These are phyloP conservation scores for Nannochloropsis salina DNA, from an alignment of 108 stramenopile genomes.

Conservation along the genomic window DNA sequence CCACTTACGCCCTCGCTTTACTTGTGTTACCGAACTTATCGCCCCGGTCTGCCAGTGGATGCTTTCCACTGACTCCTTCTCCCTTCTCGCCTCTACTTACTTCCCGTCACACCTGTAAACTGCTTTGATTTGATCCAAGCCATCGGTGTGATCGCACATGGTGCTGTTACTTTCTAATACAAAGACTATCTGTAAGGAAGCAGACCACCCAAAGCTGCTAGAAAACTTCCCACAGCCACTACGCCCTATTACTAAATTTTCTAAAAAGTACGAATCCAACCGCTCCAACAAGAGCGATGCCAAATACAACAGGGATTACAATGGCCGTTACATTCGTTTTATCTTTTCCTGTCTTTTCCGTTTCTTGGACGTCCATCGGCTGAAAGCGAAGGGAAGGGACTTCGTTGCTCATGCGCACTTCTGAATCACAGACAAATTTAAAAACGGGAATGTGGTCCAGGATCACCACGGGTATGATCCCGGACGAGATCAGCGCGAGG, in stretches of 20 bases:
- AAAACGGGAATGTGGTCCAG: not conserved
- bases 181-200: no score
- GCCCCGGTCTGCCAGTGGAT: no score
- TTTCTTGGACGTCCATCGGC: not conserved
- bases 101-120: no score
- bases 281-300: not conserved
- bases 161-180: no score
- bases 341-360: not conserved
- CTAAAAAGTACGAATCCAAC: not conserved
- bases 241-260: not conserved
- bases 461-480: not conserved
- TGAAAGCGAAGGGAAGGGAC: not conserved
- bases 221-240: not conserved
- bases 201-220: no score
- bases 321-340: not conserved
- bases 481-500: not conserved
- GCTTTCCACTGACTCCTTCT: no score
- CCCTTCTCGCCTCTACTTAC: no score
- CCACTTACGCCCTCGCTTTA: not conserved
- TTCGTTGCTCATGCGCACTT: constrained; percentile 14
- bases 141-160: no score
- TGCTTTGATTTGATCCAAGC: no score
- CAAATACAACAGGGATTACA: not conserved
- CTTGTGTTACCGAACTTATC: not conserved
- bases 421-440: not conserved